Evolutionary conservation across 2,329 filamentous ascomycete species (phyloP).

Genomic region (Fonsecaea multimorphosa): DNA sequence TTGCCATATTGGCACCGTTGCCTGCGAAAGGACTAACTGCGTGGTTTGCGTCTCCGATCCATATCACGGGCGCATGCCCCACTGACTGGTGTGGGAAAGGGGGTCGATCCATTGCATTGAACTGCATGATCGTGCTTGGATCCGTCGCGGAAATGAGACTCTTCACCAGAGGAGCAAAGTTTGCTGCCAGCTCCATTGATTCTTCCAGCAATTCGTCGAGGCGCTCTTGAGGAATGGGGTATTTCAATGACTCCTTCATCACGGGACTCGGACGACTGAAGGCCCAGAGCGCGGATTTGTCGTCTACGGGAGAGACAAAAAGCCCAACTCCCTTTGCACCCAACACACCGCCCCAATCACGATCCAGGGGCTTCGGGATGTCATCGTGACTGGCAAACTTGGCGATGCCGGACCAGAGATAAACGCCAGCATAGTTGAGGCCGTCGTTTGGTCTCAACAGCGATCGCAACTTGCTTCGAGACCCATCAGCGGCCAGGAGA

Average conservation of each 20-base stretch:
- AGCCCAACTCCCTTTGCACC: conserved; percentile 50
- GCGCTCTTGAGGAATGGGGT: conserved; percentile 30
- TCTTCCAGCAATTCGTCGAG: conserved; percentile 32
- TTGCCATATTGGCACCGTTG: conserved; percentile 56
- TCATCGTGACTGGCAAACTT: conserved; percentile 42
- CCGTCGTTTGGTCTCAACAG: conserved; percentile 49
- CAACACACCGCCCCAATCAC: conserved; percentile 52
- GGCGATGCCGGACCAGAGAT: conserved; percentile 50
- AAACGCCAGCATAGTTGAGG: conserved; percentile 50
- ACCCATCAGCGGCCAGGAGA: conserved; percentile 55
- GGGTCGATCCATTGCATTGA: conserved; percentile 55
- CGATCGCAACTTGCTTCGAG: conserved; percentile 51
- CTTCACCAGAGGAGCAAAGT: conserved; percentile 50
- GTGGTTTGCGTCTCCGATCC: conserved; percentile 60
- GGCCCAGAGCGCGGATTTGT: conserved; percentile 52
- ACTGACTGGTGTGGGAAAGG: conserved; percentile 50
- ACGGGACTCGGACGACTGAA: conserved; percentile 44
- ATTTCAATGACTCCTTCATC: conserved; percentile 23
- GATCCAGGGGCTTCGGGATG: conserved; percentile 44
- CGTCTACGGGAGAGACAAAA: conserved; percentile 55
- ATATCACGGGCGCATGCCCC: conserved; percentile 46
- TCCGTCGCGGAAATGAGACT: conserved; percentile 51
- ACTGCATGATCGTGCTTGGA: conserved; percentile 45
- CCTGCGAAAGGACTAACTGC: conserved; percentile 59
- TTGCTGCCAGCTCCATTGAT: conserved; percentile 43